Evolutionary conservation across 257 asterid genomes (phyloP).

Genomic region (Plectranthus barbatus): DNA sequence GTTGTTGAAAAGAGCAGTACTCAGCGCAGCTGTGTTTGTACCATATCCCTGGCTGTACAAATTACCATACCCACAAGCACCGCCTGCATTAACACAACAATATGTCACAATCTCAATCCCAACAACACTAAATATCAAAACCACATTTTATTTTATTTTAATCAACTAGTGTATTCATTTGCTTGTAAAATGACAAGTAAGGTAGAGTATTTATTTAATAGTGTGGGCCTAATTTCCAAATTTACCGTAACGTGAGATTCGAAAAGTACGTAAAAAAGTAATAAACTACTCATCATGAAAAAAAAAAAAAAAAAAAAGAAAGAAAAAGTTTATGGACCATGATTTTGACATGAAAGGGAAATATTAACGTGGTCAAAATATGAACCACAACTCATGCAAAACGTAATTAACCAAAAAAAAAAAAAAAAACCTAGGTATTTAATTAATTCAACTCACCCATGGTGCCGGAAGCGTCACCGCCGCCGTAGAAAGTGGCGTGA

Average conservation of each 20-base stretch:
- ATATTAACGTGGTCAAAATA: not conserved
- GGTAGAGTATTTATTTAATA: not conserved
- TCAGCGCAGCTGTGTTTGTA: slow-evolving; percentile 82
- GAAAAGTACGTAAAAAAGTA: too few relatives aligned
- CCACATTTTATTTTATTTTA: not conserved
- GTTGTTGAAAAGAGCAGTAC: slow-evolving; percentile 81
- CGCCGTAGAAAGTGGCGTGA: slow-evolving; percentile 52
- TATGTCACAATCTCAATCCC: not conserved
- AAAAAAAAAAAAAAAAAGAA: not conserved
- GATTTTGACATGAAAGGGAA: slow-evolving; percentile 10
- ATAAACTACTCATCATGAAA: too few relatives aligned
- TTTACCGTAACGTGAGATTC: too few relatives aligned
- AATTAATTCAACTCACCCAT: slow-evolving; percentile 30
- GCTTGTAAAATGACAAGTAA: not conserved
- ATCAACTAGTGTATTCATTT: too few relatives aligned
- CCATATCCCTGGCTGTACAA: slow-evolving; percentile 81
- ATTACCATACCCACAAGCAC: slow-evolving; percentile 95
- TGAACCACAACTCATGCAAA: not conserved
- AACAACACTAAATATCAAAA: not conserved
- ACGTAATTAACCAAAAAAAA: not conserved
- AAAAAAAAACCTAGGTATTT: not conserved
- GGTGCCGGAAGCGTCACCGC: slow-evolving; percentile 55
- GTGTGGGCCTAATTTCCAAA: too few relatives aligned
- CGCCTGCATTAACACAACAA: slow-evolving; percentile 39
- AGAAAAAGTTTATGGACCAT: not conserved